These are phyloP conservation scores for Nakazawaea holstii DNA, from an alignment of 805 yeast genomes.

Conservation along the genomic window DNA sequence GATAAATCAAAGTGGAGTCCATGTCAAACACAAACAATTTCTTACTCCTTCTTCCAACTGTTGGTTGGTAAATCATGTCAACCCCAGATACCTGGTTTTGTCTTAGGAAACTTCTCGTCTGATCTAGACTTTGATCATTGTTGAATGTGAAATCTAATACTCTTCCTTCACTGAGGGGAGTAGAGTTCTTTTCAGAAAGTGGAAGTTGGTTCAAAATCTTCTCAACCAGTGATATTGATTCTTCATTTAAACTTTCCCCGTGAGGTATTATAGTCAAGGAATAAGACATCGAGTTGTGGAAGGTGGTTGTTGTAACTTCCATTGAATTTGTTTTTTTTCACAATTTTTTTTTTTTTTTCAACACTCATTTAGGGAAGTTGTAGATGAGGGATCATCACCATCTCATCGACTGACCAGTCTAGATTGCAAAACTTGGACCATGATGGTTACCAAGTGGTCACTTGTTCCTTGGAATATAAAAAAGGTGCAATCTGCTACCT, in stretches of 20 bases:
- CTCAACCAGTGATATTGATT: conserved; percentile 18
- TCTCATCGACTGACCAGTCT: no score
- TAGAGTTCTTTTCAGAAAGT: conserved; percentile 21
- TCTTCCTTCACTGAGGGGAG: conserved; percentile 25
- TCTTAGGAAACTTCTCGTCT: conserved; percentile 16
- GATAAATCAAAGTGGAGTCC: conserved; percentile 95
- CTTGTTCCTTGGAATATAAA: no score
- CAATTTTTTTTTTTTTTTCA: not conserved
- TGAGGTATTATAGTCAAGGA: conserved; percentile 25
- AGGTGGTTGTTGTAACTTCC: not conserved
- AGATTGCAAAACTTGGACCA: no score
- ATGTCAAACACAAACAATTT: conserved; percentile 86
- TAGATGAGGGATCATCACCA: no score
- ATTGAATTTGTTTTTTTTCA: not conserved
- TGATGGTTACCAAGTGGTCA: no score
- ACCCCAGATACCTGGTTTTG: conserved; percentile 21
- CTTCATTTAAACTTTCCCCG: conserved; percentile 16
- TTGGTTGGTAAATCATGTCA: conserved; percentile 39
- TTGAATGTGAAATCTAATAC: conserved; percentile 33
- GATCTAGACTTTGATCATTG: conserved; percentile 13
- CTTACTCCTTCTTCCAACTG: conserved; percentile 30
- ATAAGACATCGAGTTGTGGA: conserved; percentile 8
- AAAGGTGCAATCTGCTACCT: not conserved
- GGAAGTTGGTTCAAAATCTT: conserved; percentile 24
- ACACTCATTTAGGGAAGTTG: no score